Evolutionary conservation across 1,139 yeast genomes (phyloP), one percentile per base, ranked within the genome.

Genomic region (Candida dubliniensis): DNA sequence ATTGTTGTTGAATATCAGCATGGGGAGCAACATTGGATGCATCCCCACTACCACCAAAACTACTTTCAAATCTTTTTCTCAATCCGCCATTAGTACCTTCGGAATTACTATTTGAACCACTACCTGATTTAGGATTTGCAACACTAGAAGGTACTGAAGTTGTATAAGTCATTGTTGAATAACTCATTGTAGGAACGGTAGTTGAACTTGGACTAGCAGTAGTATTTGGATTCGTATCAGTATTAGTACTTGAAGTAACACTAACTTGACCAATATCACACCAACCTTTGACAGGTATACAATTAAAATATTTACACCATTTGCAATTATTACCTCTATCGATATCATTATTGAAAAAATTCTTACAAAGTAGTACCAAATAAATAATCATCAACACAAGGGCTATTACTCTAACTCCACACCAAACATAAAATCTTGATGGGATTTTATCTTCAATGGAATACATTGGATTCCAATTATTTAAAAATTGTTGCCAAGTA

Each of bases 241-340:
- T 7, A 2, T 39, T 30, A 18, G 48, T 34, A 14, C 51, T 41
- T 2, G 56, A 40, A 29, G 61, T 54, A 2, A 72, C 66, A 7
- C 66, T 55, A 24, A 82, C 69, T 41, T 75, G 67, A 4, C 88
- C 88, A 37, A 66, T 61, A 41, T 82, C 84, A 60, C 91, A 84
- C 91, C 91, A 84, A 13, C 81, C 83, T 48, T 79, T 74, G 8
- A 84, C 86, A 0, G 91, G 91, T 23, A 85, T 61, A 57, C 91
- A 85, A 53, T 81, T 81, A 53, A 85, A 70, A 57, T 84, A 84
- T 59, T 82, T 82, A 66, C 91, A 85, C 91, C 91, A 85, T 11
- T 67, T 60, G 61, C 91, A 84, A 32, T 51, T 50, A 38, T 50
- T 53, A 2, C 52, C 47, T 40, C 71, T 63, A 7, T 73, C 71